Evolutionary conservation across 352 stramenopile genomes (phyloP), one percentile per base, ranked within the genome.

Genomic region (Pythium rishiriense): DNA sequence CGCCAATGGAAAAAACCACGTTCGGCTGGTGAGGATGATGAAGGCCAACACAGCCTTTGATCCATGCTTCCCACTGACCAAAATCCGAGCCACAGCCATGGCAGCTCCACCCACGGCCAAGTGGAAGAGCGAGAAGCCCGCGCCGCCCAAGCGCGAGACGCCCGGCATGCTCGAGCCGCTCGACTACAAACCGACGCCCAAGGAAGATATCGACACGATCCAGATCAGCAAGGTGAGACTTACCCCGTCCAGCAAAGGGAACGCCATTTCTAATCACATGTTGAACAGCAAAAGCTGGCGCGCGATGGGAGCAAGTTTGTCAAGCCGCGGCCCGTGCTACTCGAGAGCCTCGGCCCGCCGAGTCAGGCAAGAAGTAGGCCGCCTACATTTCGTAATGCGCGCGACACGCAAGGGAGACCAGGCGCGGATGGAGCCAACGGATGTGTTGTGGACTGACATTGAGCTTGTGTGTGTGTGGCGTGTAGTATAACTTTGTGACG

Each of bases 191-290:
- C 81, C 81, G 8, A 88, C 69, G 50, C 72, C 73, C 8, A 89
- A 85, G 42, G 78, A 88, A 63, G 78, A 73, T 55, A 75, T 85
- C 22, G 70, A 79, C n/a, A 19, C 74, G 21, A 65, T 90, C 17
- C 79, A 87, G 58, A 54, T 87, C 47, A 74, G 64, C 66, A 88
- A 91, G 78, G 55, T 62, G n/a, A n/a, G n/a, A n/a, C n/a, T n/a
- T n/a, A n/a, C n/a, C n/a, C n/a, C n/a, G n/a, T n/a, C n/a, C n/a
- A n/a, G n/a, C n/a, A n/a, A n/a, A n/a, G n/a, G n/a, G n/a, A n/a
- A n/a, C n/a, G n/a, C n/a, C n/a, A n/a, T n/a, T n/a, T n/a, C n/a
- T 37, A 39, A 17, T 9, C 9, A 14, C 33, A 17, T 43, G 14
- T 9, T 28, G 41, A 45, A 19, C 15, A 48, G 62, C 43, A 85